phyloP scores from a whole-genome alignment of 2,329 filamentous ascomycete species.

The Pseudogymnoascus sp. region DNA sequence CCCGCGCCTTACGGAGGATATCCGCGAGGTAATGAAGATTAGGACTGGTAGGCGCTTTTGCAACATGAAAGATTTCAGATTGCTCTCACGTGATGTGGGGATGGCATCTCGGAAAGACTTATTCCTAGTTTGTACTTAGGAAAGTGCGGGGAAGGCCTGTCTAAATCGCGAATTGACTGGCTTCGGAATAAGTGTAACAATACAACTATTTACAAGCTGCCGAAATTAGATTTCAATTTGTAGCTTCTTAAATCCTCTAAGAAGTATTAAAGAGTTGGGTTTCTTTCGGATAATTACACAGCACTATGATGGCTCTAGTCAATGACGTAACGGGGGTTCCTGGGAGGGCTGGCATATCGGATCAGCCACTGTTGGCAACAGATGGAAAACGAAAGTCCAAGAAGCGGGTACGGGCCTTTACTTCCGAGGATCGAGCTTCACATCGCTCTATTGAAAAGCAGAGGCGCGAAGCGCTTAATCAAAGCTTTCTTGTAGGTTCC shows the following conservation, averaged over 20 bases:
- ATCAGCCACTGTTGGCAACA: background rate
- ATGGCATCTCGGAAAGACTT: background rate
- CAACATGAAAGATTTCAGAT: too few species aligned
- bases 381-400: constrained; percentile 4
- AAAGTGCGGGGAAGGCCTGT: background rate
- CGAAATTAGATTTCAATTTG: background rate
- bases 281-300: background rate
- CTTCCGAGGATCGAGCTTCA: constrained; percentile 23
- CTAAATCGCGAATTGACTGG: background rate
- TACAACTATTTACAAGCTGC: background rate
- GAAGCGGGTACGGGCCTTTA: constrained; percentile 23
- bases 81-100: background rate
- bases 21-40: too few species aligned
- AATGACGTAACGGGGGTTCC: background rate
- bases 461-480: constrained; percentile 24
- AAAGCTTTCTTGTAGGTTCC: constrained; percentile 22
- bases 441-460: constrained; percentile 26
- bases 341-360: background rate
- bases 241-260: background rate
- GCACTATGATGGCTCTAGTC: background rate
- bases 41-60: too few species aligned
- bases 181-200: background rate
- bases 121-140: background rate
- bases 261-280: background rate
- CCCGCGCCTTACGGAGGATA: too few species aligned